Base-by-base conservation (phyloP, 148 eudicot species). In the Amaranthus palmeri region DNA sequence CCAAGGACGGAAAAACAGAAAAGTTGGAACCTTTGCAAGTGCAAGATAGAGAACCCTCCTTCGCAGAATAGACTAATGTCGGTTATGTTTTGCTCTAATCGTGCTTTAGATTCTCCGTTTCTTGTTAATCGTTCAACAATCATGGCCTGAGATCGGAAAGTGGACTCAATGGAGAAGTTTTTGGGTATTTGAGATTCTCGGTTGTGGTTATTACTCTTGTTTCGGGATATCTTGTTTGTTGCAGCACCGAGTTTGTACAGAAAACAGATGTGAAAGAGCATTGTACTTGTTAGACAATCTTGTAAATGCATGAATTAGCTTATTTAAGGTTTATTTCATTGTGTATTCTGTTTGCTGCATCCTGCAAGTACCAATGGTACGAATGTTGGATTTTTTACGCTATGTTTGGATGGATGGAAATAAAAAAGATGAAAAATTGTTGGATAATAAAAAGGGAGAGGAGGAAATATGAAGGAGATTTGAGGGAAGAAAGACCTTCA, bases 1-100 rank as follows among this genome's bases (percentile, higher is more conserved):
- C 97, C 8, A 91, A 89, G 84, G 82, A 82, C 45, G 96, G 95
- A 42, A 76, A 77, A 65, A 73, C 83, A 3, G 92, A 84, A 79
- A 83, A 78, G 67, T 14, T 84, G 71, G 93, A 92, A 74, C 80
- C 90, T 41, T 11, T 88, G 64, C 81, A 74, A 59, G 79, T 76
- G 18, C 79, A 83, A 71, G 78, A 72, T 43, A 81, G 46, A 72
- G 79, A 86, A 77, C 79, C 80, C 55, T 77, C 81, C 15, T 54
- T 77, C 7, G 78, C 75, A 15, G 88, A 85, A 73, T 81, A 76
- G 71, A 63, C 55, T 46, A 18, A 54, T 14, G 48, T 65, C 17
- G 49, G 25, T 51, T 0, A 7, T 15, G 42, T 52, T 44, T 15
- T n/a, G 59, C 18, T 45, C 42, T 57, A 45, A 66, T 17, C 5